Conservation (phyloP, 2,329 filamentous ascomycete genomes). For the Colletotrichum sp. region DNA sequence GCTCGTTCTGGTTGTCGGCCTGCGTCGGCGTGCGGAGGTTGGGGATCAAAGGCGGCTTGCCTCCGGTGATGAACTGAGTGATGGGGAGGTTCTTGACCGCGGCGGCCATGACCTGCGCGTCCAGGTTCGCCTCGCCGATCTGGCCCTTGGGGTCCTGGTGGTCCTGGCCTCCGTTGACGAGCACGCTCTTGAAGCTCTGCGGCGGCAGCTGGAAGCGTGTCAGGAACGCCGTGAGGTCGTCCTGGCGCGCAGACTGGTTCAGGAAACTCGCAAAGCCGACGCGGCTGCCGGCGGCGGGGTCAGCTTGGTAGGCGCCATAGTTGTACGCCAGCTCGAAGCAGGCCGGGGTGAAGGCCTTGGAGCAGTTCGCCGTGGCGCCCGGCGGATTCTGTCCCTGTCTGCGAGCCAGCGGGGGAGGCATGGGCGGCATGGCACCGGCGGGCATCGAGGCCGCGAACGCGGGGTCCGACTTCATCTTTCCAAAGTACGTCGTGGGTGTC, state of each 20-base stretch:
- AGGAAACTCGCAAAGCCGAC: slow-evolving; percentile 58
- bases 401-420: neutral
- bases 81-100: slow-evolving; percentile 38
- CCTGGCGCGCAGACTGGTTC: slow-evolving; percentile 52
- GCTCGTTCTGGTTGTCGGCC: slow-evolving; percentile 63
- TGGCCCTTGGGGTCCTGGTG: slow-evolving; percentile 37
- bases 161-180: slow-evolving; percentile 43
- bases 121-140: slow-evolving; percentile 64
- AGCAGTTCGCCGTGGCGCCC: slow-evolving; percentile 26
- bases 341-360: slow-evolving; percentile 44
- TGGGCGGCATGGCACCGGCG: neutral
- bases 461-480: slow-evolving; percentile 27
- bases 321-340: slow-evolving; percentile 56
- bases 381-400: slow-evolving; percentile 16
- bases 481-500: slow-evolving; percentile 52
- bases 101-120: slow-evolving; percentile 69
- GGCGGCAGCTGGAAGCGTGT: slow-evolving; percentile 41
- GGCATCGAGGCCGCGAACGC: slow-evolving; percentile 1
- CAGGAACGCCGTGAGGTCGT: slow-evolving; percentile 44
- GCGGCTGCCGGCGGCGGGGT: slow-evolving; percentile 47
- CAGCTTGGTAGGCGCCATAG: slow-evolving; percentile 48
- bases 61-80: slow-evolving; percentile 29
- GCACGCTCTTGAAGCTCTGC: slow-evolving; percentile 46
- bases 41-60: slow-evolving; percentile 32
- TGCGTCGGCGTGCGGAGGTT: slow-evolving; percentile 25